Evolutionary conservation across 2,329 filamentous ascomycete genomes (phyloP), one percentile per base, ranked within the genome.

Genomic region (Neofusicoccum kwambonambiense): DNA sequence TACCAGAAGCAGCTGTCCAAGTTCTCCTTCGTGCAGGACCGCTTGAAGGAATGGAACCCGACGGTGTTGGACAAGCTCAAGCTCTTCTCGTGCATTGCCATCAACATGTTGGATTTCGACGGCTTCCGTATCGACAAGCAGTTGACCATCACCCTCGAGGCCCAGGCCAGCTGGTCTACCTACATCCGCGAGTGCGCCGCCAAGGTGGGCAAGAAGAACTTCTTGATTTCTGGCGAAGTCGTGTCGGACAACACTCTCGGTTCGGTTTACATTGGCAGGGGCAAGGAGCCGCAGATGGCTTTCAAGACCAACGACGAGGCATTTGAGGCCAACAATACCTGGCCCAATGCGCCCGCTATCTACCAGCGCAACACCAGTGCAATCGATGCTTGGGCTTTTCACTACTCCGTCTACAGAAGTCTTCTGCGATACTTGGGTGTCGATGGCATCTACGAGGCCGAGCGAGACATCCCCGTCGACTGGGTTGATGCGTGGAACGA

Each of bases 101-200:
- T 90, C 64, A 75, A 79, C 27, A 84, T 82, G 67, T 78, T 90
- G n/a, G 87, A 89, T 70, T 84, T 90, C 64, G 87, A 90, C 70
- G 87, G 87, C 0, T 88, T 87, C 70, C 84, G 87, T 62, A 87
- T 88, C 74, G 87, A 90, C 75, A 90, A 90, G 74, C 87, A 86
- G 1, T 84, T 86, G 15, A 87, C 89, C 70, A 82, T 86, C 12
- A 88, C 87, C 0, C 81, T 88, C 5, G 87, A 89, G 70, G 82
- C 86, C 1, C 79, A 87, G 65, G 86, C 81, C 5, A 81, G 85
- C 50, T 89, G 86, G 72, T 86, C 85, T 22, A 76, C 80, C 22
- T 80, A 81, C 8, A 83, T 88, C 70, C 80, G 87, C 41, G 76
- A 82, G 45, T 89, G 87, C 71, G 87, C 87, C 11, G 73, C 76